Evolutionary conservation across 192 early-diverging fungal genomes (phyloP).

Genomic region (Entomortierella lignicola): DNA sequence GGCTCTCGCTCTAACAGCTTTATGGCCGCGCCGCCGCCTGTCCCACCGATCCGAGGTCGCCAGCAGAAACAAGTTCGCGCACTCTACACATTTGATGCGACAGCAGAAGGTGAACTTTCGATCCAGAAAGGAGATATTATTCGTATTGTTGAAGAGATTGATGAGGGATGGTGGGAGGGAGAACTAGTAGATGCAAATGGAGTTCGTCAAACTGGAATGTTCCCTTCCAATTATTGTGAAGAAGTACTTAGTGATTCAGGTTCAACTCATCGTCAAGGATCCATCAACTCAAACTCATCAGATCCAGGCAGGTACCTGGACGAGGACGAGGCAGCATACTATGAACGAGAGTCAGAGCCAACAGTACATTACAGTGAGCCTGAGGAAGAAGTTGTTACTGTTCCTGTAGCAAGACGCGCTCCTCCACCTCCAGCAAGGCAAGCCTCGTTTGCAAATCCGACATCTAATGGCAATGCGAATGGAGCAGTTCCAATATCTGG

Average conservation of each 20-base stretch:
- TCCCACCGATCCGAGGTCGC: constrained; percentile 39
- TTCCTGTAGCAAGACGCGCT: constrained; percentile 29
- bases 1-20: constrained; percentile 24
- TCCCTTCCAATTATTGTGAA: constrained; percentile 94
- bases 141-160: constrained; percentile 84
- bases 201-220: constrained; percentile 78
- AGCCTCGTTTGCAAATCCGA: constrained; percentile 31
- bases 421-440: constrained; percentile 49
- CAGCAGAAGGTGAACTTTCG: constrained; percentile 82
- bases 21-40: constrained; percentile 58
- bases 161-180: constrained; percentile 97
- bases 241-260: constrained; percentile 55
- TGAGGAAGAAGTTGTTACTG: constrained; percentile 28
- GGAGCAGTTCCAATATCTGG: constrained; percentile 16
- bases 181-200: constrained; percentile 76
- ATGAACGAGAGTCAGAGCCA: constrained; percentile 46
- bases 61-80: constrained; percentile 74
- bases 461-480: constrained; percentile 16
- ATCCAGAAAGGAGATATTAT: constrained; percentile 90
- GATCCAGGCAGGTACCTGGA: constrained; percentile 49
- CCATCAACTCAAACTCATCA: constrained; percentile 33
- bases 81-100: constrained; percentile 85
- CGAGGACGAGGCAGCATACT: constrained; percentile 52
- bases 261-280: constrained; percentile 37
- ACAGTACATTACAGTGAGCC: constrained; percentile 44